Conservation (phyloP, 192 early-diverging fungal genomes). For the Cetraspora pellucida region DNA sequence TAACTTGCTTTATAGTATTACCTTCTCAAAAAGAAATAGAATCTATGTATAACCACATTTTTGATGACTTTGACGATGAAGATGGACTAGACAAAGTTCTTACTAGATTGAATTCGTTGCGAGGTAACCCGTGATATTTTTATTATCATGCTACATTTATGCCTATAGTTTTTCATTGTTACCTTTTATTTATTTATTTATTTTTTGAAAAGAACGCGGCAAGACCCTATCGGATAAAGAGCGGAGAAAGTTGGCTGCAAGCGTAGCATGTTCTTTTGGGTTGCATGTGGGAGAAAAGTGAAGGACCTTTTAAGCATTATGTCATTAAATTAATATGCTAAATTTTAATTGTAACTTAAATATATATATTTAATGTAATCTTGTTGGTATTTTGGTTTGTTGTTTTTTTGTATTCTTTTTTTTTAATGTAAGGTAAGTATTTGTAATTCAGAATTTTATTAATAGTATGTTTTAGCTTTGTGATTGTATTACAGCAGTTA, state of each 20-base stretch:
- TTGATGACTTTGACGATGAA: slow-evolving; percentile 42
- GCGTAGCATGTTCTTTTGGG: slow-evolving; percentile 60
- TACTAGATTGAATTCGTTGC: slow-evolving; percentile 42
- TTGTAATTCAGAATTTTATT: no score
- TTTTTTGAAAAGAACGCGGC: slow-evolving; percentile 46
- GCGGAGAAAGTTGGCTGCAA: slow-evolving; percentile 54
- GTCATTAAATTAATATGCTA: no score
- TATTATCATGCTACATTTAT: not conserved
- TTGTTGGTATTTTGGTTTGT: no score
- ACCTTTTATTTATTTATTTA: not conserved
- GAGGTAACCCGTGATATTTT: slow-evolving; percentile 39
- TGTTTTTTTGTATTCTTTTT: no score
- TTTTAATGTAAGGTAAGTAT: no score
- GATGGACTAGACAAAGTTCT: slow-evolving; percentile 52
- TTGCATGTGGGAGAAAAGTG: slow-evolving; percentile 39
- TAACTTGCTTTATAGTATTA: slow-evolving; percentile 3
- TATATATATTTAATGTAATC: no score
- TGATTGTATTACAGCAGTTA: no score
- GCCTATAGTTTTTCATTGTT: not conserved
- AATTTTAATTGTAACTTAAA: no score
- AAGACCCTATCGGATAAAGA: slow-evolving; percentile 56
- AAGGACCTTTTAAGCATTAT: not conserved
- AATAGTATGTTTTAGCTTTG: no score
- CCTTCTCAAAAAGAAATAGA: slow-evolving; percentile 38
- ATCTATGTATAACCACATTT: slow-evolving; percentile 43